A percentile compares a stretch with the other conserved stretches of the same genome.
Evolutionary conservation across 2,329 filamentous ascomycete species (phyloP).

Genomic region (Parastagonospora avenae): DNA sequence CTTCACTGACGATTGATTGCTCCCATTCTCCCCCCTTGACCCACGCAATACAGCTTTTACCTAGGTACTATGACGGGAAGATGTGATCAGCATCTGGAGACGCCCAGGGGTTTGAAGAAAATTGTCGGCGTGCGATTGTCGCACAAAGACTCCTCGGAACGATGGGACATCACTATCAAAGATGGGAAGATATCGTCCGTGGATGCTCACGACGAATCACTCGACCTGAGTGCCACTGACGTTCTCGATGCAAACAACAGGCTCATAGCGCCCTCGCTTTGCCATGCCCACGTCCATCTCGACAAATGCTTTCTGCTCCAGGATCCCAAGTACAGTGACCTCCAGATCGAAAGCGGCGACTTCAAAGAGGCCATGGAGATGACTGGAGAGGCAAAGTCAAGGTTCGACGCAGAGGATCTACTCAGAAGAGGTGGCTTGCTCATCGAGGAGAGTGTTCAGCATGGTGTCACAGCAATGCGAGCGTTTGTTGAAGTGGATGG

Average conservation of each 20-base stretch:
- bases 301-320: conserved; percentile 69
- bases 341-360: conserved; percentile 64
- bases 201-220: conserved; percentile 28
- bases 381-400: conserved; percentile 65
- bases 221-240: conserved; percentile 21
- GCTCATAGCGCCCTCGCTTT: conserved; percentile 62
- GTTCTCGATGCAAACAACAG: conserved; percentile 49
- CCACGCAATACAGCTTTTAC: background rate
- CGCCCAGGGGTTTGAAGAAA: conserved; percentile 20
- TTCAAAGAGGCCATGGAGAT: conserved; percentile 69
- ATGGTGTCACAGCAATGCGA: conserved; percentile 71
- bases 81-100: background rate
- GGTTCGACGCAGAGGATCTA: conserved; percentile 68
- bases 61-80: background rate
- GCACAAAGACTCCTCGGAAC: conserved; percentile 28
- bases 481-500: conserved; percentile 75
- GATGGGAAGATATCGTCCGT: conserved; percentile 43
- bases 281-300: conserved; percentile 75
- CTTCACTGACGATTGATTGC: background rate
- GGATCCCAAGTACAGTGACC: conserved; percentile 63
- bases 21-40: conserved; percentile 31
- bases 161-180: conserved; percentile 46
- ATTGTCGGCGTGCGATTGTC: conserved; percentile 45
- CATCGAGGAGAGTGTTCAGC: conserved; percentile 66
- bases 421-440: conserved; percentile 67